Evolutionary conservation across 2,329 filamentous ascomycete species (phyloP), one percentile per base, ranked within the genome.

Genomic region (Beauveria varroae): DNA sequence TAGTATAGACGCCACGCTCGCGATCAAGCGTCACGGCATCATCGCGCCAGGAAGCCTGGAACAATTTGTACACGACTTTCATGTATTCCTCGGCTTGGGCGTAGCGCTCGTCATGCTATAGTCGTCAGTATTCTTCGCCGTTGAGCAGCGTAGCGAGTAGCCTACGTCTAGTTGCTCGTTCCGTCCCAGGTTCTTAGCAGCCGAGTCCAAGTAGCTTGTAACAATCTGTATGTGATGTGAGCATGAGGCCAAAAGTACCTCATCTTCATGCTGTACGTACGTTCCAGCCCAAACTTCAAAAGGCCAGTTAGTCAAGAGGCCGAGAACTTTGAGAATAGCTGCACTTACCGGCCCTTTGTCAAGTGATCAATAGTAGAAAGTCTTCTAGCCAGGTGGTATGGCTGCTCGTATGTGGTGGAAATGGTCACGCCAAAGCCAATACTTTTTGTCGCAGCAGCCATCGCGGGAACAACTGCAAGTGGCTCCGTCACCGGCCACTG

Each of bases 401-500:
- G 86, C 68, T 86, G 81, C 69, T 89, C 86, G 64, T 89, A 90
- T 0, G 85, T 88, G 0, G 86, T 88, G 1, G 83, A 82, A 1
- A 86, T 80, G 0, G 87, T 89, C 1, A 89, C 83, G 0, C 86
- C 86, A 63, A 90, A 89, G 0, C 81, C 84, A n/a, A 90, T 80
- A 61, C 78, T 87, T 65, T 83, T 80, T 0, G 87, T 89, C 0
- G 78, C 86, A 1, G 86, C 86, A 0, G 86, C 86, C 85, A 89
- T 87, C 1, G 86, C 85, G 2, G 86, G 79, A 0, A 89, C 78
- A 3, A 86, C 79, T 9, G 69, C 66, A 1, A 89, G 68, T 0
- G 86, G 86, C 68, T 90, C 86, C 62, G 87, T 88, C 24, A 89
- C 84, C 0, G 87, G 87, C 80, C 85, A 89, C 70, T 90, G 87